A percentile compares a stretch with the other conserved stretches of the same genome.
Evolutionary conservation across 352 stramenopile species (phyloP).

Genomic region (Lagenidium giganteum): DNA sequence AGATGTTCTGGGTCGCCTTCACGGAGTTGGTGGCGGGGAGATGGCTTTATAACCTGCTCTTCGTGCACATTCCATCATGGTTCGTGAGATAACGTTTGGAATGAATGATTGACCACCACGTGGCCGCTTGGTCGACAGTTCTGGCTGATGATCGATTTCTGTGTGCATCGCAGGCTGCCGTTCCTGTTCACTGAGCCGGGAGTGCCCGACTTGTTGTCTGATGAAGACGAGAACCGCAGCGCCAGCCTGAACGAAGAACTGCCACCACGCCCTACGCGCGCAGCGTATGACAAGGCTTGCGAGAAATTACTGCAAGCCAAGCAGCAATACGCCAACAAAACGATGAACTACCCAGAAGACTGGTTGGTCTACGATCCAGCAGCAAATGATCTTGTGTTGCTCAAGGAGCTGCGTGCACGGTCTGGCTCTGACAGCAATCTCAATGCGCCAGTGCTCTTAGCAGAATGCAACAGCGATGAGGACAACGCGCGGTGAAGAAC

Average conservation of each 20-base stretch:
- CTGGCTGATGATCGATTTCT: not conserved
- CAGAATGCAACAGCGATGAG: too few species aligned
- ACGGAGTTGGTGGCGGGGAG: constrained; percentile 43
- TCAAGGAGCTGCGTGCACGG: constrained; percentile 25
- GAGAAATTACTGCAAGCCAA: constrained; percentile 64
- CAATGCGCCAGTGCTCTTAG: too few species aligned
- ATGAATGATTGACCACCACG: not conserved
- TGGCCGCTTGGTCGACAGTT: not conserved
- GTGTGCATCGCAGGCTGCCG: constrained; percentile 27
- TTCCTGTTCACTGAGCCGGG: constrained; percentile 46
- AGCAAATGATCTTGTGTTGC: constrained; percentile 46
- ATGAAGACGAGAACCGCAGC: constrained; percentile 19
- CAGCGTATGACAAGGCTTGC: constrained; percentile 11
- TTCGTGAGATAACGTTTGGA: constrained; percentile 19
- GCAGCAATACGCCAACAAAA: constrained; percentile 39
- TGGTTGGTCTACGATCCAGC: constrained; percentile 77
- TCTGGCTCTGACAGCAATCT: too few species aligned
- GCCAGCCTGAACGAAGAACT: constrained; percentile 18
- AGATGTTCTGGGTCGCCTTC: constrained; percentile 38
- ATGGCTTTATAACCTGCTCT: constrained; percentile 49
- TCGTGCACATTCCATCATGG: constrained; percentile 43
- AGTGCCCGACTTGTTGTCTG: constrained; percentile 60
- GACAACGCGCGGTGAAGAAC: too few species aligned
- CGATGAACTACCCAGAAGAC: constrained; percentile 49
- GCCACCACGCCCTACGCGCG: constrained; percentile 24